Evolutionary conservation across 371 early-diverging fungal species (phyloP).

Genomic region (Saksenaea vasiformis): DNA sequence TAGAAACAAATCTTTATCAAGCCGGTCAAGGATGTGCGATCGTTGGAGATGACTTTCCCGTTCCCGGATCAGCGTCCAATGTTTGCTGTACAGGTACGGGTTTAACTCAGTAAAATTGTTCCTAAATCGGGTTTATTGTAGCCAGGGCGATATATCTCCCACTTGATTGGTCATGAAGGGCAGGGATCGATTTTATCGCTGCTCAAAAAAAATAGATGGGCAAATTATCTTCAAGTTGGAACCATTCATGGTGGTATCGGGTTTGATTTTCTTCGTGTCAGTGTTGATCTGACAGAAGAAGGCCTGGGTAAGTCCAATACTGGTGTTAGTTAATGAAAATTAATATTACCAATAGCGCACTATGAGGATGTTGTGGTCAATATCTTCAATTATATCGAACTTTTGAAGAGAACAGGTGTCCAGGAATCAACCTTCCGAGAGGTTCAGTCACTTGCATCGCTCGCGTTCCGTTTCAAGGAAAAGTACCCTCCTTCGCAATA

Average conservation of each 20-base stretch:
- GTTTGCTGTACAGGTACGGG: slow-evolving; percentile 57
- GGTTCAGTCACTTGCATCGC: slow-evolving; percentile 65
- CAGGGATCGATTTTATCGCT: slow-evolving; percentile 85
- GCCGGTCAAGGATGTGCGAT: slow-evolving; percentile 84
- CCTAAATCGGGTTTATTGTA: slow-evolving; percentile 24
- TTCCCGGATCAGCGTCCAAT: slow-evolving; percentile 74
- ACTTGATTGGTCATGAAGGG: slow-evolving; percentile 84
- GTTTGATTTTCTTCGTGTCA: slow-evolving; percentile 83
- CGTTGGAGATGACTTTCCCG: slow-evolving; percentile 81
- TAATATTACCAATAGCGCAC: slow-evolving; percentile 43
- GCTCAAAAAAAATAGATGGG: slow-evolving; percentile 89
- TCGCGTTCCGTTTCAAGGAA: slow-evolving; percentile 84
- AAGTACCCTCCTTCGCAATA: slow-evolving; percentile 71
- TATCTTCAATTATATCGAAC: slow-evolving; percentile 87
- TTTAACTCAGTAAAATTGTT: background rate
- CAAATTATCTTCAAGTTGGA: slow-evolving; percentile 74
- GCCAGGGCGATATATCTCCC: slow-evolving; percentile 73
- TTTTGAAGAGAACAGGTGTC: slow-evolving; percentile 70
- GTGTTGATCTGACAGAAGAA: slow-evolving; percentile 80
- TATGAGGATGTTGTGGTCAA: slow-evolving; percentile 77
- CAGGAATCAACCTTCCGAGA: slow-evolving; percentile 82
- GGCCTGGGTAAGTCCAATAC: slow-evolving; percentile 63
- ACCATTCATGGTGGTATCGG: slow-evolving; percentile 64
- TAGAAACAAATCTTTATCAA: slow-evolving; percentile 75
- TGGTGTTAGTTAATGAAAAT: slow-evolving; percentile 22